Conservation (phyloP, 2,329 filamentous ascomycete genomes). For the Macrophomina tecta region DNA sequence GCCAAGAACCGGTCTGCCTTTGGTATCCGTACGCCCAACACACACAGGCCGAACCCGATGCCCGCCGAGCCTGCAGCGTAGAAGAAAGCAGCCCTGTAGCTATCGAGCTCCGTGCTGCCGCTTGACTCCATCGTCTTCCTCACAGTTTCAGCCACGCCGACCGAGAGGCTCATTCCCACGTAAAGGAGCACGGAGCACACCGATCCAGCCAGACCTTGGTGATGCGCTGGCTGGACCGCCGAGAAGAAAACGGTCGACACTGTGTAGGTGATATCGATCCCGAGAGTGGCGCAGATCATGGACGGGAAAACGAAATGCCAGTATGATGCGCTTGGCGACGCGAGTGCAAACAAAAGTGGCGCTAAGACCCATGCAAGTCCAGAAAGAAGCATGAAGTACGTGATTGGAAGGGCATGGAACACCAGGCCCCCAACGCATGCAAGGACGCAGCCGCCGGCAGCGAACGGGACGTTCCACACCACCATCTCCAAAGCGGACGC, state of each 20-base stretch:
- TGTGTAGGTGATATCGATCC: conserved; percentile 77
- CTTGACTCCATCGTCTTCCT: too few relatives aligned
- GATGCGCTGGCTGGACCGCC: conserved; percentile 68
- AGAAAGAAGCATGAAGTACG: conserved; percentile 68
- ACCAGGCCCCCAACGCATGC: conserved; percentile 67
- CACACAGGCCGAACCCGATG: too few relatives aligned
- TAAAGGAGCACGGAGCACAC: conserved; percentile 45
- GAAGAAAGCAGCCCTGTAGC: too few relatives aligned
- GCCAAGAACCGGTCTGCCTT: too few relatives aligned
- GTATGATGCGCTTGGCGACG: conserved; percentile 54
- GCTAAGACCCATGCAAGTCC: conserved; percentile 62
- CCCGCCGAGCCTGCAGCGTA: too few relatives aligned
- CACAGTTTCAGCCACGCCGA: conserved; percentile 47
- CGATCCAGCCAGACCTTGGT: conserved; percentile 48
- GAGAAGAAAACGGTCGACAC: conserved; percentile 77
- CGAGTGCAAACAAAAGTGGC: conserved; percentile 68
- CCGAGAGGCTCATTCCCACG: conserved; percentile 44
- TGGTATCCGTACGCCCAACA: too few relatives aligned
- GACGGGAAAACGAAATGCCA: conserved; percentile 77
- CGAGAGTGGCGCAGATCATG: conserved; percentile 74
- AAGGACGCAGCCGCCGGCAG: conserved; percentile 70
- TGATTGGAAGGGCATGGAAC: conserved; percentile 66
- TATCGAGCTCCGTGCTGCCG: too few relatives aligned
- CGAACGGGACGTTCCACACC: conserved; percentile 70
- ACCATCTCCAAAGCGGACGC: too few relatives aligned